Base-by-base conservation (phyloP, 495 filamentous ascomycete genomes). In the Lasiosphaeria miniovina region DNA sequence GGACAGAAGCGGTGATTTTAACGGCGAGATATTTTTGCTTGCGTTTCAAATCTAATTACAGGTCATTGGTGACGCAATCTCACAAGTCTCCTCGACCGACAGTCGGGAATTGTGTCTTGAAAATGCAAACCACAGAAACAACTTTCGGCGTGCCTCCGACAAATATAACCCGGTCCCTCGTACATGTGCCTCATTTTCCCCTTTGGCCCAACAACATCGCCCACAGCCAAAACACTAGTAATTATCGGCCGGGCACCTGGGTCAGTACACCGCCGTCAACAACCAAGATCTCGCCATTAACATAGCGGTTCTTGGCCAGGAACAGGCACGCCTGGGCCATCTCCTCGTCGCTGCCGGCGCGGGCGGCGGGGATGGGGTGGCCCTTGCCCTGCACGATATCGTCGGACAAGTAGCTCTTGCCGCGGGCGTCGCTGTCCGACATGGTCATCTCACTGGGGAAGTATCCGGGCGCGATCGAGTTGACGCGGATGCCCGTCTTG, bases 401-500 rank as follows among this genome's bases (percentile, higher is more conserved):
- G 36, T 75, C 71, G 33, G 75, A 70, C 61, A 86, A 59, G 32
- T 77, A 58, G 38, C 75, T 81, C 71, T 86, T 86, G 62, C 80
- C n/a, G 17, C 36, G 15, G 15, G 55, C 60, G 34, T 65, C 65
- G 11, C 60, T 58, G 14, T 53, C 60, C 0, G 60, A 60, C 41
- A 60, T 62, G n/a, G 67, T 67, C 61, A 69, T 82, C 72, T 87
- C 84, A 36, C 71, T 77, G 7, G 83, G 83, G 59, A 87, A 87
- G 61, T 85, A 72, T 8, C 86, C 87, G 3, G 87, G 85, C 32
- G 84, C 80, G 43, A 88, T 80, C 1, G 78, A 79, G 72, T 88
- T 89, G 35, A 81, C 72, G 32, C 75, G 72, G 38, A 90, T 85
- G 43, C 74, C 66, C 48, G 82, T 82, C 52, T 79, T 75, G 15